phyloP scores from a whole-genome alignment of 2,329 filamentous ascomycete genomes.

The Mariannaea elegans region DNA sequence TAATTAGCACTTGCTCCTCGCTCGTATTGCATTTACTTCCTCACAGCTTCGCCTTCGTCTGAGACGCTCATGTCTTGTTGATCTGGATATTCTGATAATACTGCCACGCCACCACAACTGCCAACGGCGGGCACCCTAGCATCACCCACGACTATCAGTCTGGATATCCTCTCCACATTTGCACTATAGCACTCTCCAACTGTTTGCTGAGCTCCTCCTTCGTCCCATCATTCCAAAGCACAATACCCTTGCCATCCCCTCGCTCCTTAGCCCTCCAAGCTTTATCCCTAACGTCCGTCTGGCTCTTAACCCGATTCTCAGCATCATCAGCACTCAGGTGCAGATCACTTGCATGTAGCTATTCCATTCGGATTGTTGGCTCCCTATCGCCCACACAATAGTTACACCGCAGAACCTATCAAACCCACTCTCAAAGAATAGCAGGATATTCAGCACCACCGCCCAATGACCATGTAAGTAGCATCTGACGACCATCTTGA shows the following conservation, averaged over 20 bases:
- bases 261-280: constrained; percentile 76
- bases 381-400: constrained; percentile 88
- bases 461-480: constrained; percentile 86
- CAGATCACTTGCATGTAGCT: constrained; percentile 77
- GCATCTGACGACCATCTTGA: constrained; percentile 73
- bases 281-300: constrained; percentile 87
- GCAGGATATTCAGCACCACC: constrained; percentile 89
- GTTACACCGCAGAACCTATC: constrained; percentile 87
- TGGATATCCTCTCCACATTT: constrained; percentile 71
- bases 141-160: constrained; percentile 84
- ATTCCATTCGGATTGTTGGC: constrained; percentile 81
- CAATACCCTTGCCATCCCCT: constrained; percentile 72
- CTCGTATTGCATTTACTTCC: no score
- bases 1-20: no score
- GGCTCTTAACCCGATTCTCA: constrained; percentile 83
- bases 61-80: constrained; percentile 74
- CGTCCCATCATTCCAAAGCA: constrained; percentile 90
- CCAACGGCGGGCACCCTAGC: constrained; percentile 78
- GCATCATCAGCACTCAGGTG: constrained; percentile 88
- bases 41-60: constrained; percentile 46
- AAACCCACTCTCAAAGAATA: constrained; percentile 89
- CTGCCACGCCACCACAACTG: constrained; percentile 72
- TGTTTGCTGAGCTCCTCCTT: constrained; percentile 74
- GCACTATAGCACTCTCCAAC: constrained; percentile 71
- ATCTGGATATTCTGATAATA: constrained; percentile 76